Base-by-base conservation (phyloP, 2,329 filamentous ascomycete species). In the Scedosporium dehoogii region DNA sequence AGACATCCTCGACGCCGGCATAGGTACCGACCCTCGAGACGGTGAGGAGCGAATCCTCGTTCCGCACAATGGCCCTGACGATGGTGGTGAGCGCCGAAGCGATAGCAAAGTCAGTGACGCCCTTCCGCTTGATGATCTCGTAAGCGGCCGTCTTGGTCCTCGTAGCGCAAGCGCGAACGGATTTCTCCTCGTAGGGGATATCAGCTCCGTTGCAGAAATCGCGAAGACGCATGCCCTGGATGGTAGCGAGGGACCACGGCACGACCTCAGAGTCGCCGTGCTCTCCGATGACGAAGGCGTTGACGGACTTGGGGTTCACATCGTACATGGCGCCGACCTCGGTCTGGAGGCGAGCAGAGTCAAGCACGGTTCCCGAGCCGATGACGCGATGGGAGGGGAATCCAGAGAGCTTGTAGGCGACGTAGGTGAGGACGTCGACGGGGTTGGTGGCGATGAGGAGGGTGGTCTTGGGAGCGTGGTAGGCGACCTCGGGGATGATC, bases 371-470 rank as follows among this genome's bases (percentile, higher is more conserved):
- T n/a, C 71, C 71, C 12, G 69, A 69, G 48, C 71, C 71, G 10
- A 72, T 68, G 41, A 72, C 70, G 23, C 69, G 66, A 64, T 71
- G 67, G 44, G 67, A 64, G 10, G 71, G 70, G 61, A 72, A 70
- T 2, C 70, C 70, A 3, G 68, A 69, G 58, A 72, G 64, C 60
- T 68, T 62, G 48, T 67, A 62, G 0, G 70, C 68, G 23, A 69
- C 67, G 61, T 72, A 67, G 14, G 70, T 72, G 27, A 72, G 67
- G 16, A 72, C 70, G 61, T 72, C 71, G 58, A 70, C 70, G 6
- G 71, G 71, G 65, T 72, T 72, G 10, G 70, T 71, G 6, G 70
- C 71, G n/a, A 72, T 64, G n/a, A 72, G 59, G 44, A 72, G 64
- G 62, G 72, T 69, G 14, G 69, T 68, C 56, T 69, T 66, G 9